Conservation (phyloP, 257 asterid genomes). For the Gentiana macrophylla region DNA sequence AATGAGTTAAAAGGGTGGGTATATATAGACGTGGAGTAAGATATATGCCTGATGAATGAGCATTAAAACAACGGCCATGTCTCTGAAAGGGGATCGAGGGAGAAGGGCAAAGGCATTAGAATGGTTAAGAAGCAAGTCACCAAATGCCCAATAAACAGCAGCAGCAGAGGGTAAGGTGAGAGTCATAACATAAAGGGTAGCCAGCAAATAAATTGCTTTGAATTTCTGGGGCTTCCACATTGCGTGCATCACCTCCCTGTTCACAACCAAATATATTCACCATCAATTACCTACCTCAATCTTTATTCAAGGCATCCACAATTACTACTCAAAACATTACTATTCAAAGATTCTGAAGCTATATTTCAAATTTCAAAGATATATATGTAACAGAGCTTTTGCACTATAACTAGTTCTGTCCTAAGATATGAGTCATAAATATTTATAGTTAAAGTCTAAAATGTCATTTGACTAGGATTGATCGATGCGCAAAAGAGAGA, state of each 20-base stretch:
- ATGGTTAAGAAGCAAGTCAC: slow-evolving; percentile 79
- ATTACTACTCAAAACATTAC: too few relatives aligned
- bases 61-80: slow-evolving; percentile 92
- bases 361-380: too few relatives aligned
- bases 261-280: neutral
- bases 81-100: slow-evolving; percentile 68
- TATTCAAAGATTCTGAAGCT: too few relatives aligned
- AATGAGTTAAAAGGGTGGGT: neutral
- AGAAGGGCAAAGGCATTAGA: slow-evolving; percentile 87
- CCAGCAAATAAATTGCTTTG: slow-evolving; percentile 71
- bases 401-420: too few relatives aligned
- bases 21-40: too few relatives aligned
- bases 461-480: too few relatives aligned
- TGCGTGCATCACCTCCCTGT: slow-evolving; percentile 96
- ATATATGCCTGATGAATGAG: slow-evolving; percentile 78
- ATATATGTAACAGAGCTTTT: too few relatives aligned
- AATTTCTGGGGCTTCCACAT: slow-evolving; percentile 99
- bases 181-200: slow-evolving; percentile 76
- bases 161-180: slow-evolving; percentile 87
- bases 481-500: too few relatives aligned
- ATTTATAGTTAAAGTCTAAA: too few relatives aligned
- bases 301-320: too few relatives aligned
- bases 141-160: slow-evolving; percentile 93
- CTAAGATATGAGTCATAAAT: too few relatives aligned
- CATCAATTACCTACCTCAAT: too few relatives aligned